Base-by-base conservation (phyloP, 176 grass and related monocot species). In the Themeda triandra region DNA sequence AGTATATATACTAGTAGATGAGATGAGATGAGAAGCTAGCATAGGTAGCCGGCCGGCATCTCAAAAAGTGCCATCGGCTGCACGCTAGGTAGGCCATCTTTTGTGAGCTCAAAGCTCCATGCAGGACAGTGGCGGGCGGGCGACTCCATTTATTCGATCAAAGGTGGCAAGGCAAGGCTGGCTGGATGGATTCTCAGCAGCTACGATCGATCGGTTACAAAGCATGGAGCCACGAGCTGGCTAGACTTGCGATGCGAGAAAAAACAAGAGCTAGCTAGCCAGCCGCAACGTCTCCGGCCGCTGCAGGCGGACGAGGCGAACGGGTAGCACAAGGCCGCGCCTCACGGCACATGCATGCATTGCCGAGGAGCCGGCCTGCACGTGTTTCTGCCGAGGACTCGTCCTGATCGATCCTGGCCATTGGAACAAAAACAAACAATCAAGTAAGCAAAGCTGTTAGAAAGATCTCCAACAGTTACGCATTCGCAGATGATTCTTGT, bases 251-350 rank as follows among this genome's bases (percentile, higher is more conserved):
- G 17, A 21, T 35, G 44, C 69, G 19, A 75, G 18, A 35, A 86
- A 33, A 41, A 36, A 46, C 21, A 23, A 54, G 51, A 54, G 51
- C 6, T 21, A 53, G 49, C 17, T 53, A 53, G 17, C 49, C 51
- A 58, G 33, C 51, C 44, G 33, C 27, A 59, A 76, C 70, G 51
- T 65, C 79, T 29, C 12, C 17, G 6, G 79, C 1, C 6, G 1
- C 17, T 10, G 83, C 70, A 70, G 54, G 13, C 71, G 73, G 17
- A 75, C 51, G 41, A 69, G 54, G 58, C 82, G 80, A 72, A 64
- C 80, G 66, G 84, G 42, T 63, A 79, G 86, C 86, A 79, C 86
- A 56, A 84, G 87, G 45, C 86, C 80, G 80, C 80, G 42, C 41
- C 74, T 78, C 67, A 56, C 60, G 58, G 80, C 86, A 33, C 58